These are phyloP conservation scores for Pyricularia pennisetigena DNA, from an alignment of 2,329 filamentous ascomycete species.

Conservation along the genomic window DNA sequence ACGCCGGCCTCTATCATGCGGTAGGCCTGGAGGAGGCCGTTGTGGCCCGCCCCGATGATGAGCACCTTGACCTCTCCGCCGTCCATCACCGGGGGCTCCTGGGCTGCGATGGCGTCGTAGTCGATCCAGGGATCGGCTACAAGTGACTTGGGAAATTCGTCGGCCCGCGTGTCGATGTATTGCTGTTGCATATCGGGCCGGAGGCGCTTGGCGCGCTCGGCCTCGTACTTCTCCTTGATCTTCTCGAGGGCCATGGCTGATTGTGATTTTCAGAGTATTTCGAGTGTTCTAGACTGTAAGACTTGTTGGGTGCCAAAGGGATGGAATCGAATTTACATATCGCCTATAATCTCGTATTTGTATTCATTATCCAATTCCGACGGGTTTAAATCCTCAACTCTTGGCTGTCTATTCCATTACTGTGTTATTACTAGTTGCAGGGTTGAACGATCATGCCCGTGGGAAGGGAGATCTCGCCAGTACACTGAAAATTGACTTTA, in stretches of 20 bases:
- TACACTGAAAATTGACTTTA: too few relatives aligned
- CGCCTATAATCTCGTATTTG: too few relatives aligned
- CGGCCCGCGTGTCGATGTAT: background rate
- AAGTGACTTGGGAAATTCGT: background rate
- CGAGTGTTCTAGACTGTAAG: too few relatives aligned
- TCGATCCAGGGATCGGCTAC: background rate
- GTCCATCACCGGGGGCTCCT: background rate
- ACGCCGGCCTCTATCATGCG: background rate
- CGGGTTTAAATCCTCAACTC: too few relatives aligned
- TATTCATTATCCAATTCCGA: too few relatives aligned
- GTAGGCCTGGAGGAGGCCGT: background rate
- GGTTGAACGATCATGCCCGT: too few relatives aligned
- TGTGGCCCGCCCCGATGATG: background rate
- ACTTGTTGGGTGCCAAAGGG: too few relatives aligned
- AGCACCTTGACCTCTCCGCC: background rate
- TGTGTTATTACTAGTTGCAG: too few relatives aligned
- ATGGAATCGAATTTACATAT: too few relatives aligned
- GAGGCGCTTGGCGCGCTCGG: background rate
- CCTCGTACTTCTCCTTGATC: background rate
- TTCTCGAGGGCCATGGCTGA: background rate
- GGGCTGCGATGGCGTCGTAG: background rate
- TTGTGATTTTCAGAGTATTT: background rate
- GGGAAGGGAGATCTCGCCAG: too few relatives aligned
- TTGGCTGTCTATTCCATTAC: too few relatives aligned
- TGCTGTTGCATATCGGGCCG: background rate